Base-by-base conservation (phyloP, 768 basidiomycete genomes). In the Strobilomyces dryophilus region DNA sequence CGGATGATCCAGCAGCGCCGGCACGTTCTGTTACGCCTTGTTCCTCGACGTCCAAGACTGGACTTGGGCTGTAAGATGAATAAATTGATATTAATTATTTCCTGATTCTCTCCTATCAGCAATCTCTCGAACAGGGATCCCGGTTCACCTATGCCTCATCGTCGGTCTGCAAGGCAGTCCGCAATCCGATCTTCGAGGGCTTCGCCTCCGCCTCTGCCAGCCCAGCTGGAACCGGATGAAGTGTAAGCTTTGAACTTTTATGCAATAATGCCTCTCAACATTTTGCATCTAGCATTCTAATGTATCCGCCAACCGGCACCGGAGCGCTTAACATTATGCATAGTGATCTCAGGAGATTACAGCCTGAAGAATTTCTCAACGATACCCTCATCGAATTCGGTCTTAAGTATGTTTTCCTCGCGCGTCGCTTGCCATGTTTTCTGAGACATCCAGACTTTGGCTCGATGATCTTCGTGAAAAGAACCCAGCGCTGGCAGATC, bases 311-410 rank as follows among this genome's bases (percentile, higher is more conserved):
- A 41, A 78, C 78, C 17, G 77, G 80, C 4, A 78, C 81, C 15
- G 89, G 90, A 8, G 85, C 87, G 3, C 82, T 98, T 36, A 88
- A 85, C 57, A 80, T 99, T 61, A 94, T 87, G 14, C 78, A 80
- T 37, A 85, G 83, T 21, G 97, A 98, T 62, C 69, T 87, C 26
- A 74, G 74, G 50, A 84, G 95, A 10, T 68, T 98, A 31, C 72
- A 81, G 47, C 85, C 86, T 0, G 84, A 83, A 31, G 91, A 95
- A 66, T 98, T 86, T 66, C 76, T 99, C 45, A 99, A 99, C 65
- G 97, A 99, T 71, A 97, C 92, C 0, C 73, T 99, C 34, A 94
- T 98, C 29, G 97, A 99, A 65, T 97, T 95, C 60, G 95, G 92
- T 4, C 76, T 99, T 32, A 95, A 93, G 94, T 94, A 62, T 44